These are phyloP conservation scores for Decorospora gaudefroyi DNA, from an alignment of 2,329 filamentous ascomycete species.

Conservation along the genomic window DNA sequence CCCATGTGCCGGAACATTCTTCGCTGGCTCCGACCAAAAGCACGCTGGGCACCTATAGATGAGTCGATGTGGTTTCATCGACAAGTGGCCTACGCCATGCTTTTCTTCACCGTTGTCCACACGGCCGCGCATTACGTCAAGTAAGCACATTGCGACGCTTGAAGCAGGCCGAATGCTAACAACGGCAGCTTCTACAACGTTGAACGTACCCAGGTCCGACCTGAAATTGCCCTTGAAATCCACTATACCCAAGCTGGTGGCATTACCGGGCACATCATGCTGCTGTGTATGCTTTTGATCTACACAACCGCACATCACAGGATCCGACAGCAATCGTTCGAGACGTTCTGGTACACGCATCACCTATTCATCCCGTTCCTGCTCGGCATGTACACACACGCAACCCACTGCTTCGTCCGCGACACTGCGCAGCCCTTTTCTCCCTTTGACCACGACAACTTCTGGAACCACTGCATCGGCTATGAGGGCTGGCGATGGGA, in stretches of 20 bases:
- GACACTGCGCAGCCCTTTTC: slow-evolving; percentile 73
- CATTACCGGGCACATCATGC: slow-evolving; percentile 95
- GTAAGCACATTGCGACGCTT: slow-evolving; percentile 54
- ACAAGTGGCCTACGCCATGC: slow-evolving; percentile 86
- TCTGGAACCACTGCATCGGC: slow-evolving; percentile 92
- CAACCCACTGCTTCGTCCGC: slow-evolving; percentile 93
- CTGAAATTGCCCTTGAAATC: slow-evolving; percentile 80
- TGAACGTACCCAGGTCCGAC: slow-evolving; percentile 80
- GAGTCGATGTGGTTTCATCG: slow-evolving; percentile 97
- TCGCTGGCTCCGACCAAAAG: slow-evolving; percentile 80
- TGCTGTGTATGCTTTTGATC: slow-evolving; percentile 98
- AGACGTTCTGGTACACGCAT: slow-evolving; percentile 99
- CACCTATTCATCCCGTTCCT: slow-evolving; percentile 98
- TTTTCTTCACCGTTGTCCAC: slow-evolving; percentile 81
- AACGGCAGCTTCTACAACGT: slow-evolving; percentile 86
- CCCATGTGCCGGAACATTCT: slow-evolving; percentile 94
- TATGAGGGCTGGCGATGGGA: slow-evolving; percentile 99
- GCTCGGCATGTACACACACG: slow-evolving; percentile 92
- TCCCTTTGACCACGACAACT: slow-evolving; percentile 78
- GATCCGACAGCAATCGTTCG: slow-evolving; percentile 95
- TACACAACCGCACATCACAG: slow-evolving; percentile 93
- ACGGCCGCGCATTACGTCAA: slow-evolving; percentile 89
- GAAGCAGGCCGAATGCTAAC: slow-evolving; percentile 15
- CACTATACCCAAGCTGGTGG: slow-evolving; percentile 89
- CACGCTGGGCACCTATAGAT: slow-evolving; percentile 88